Percentiles rank a stretch among this genome's conserved stretches.
phyloP scores from a whole-genome alignment of 176 grass and related monocot species.

The Neostapfia colusana region DNA sequence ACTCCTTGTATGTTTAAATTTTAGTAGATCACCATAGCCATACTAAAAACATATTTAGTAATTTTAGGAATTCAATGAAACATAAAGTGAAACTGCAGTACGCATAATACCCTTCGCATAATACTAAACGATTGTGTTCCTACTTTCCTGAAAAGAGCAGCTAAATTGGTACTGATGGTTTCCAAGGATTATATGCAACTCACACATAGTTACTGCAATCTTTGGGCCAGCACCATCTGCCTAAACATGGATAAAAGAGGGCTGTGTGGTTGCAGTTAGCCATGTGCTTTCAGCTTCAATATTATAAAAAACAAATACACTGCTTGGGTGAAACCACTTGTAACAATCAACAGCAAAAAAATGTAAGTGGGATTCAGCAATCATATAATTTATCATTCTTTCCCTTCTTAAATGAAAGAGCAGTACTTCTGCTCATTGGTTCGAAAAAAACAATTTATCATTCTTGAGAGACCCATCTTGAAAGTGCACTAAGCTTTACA shows the following conservation, averaged over 20 bases:
- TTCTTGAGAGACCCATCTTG: not conserved
- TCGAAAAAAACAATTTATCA: no score
- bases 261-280: not conserved
- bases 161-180: not conserved
- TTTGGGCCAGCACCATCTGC: not conserved
- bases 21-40: not conserved
- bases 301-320: not conserved
- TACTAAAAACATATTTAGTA: not conserved
- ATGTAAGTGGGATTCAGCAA: not conserved
- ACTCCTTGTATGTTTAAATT: constrained; percentile 4
- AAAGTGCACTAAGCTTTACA: no score
- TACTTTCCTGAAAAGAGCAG: not conserved
- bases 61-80: constrained; percentile 5
- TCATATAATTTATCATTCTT: constrained; percentile 1
- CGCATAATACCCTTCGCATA: not conserved
- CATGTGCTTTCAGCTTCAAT: not conserved
- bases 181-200: not conserved
- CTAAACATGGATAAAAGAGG: not conserved
- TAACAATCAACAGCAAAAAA: not conserved
- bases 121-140: constrained; percentile 2
- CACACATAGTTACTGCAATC: not conserved
- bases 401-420: no score
- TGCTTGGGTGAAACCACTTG: not conserved
- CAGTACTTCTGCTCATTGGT: no score
- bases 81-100: not conserved